Evolutionary conservation across 2,329 filamentous ascomycete genomes (phyloP), one percentile per base, ranked within the genome.

Genomic region (Cladophialophora immunda): DNA sequence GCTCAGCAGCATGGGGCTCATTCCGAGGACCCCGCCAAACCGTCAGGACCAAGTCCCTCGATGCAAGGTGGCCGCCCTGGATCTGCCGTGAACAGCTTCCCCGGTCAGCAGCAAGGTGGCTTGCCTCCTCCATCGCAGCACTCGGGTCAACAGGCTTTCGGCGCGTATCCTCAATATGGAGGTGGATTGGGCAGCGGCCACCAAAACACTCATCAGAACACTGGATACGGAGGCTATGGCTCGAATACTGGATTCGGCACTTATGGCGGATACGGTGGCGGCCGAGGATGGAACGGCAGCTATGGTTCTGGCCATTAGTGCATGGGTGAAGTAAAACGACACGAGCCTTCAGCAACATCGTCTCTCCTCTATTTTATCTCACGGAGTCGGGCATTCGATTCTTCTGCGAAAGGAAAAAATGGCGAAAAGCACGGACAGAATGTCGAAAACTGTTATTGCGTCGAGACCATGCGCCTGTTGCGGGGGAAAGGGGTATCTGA

Each of bases 1-100:
- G 79, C 80, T 34, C 83, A 85, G 69, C 79, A 81, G 54, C 79
- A 79, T 63, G 78, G 73, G 34, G 71, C 77, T 50, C 75, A 76
- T 25, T 77, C 72, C 54, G 87, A 89, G 52, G 84, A 84, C 68
- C 82, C 87, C 22, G 79, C 83, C 55, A 88, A 88, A 79, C 78
- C 80, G 56, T 83, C 82, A 52, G 85, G 86, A 11, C 87, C 88
- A 30, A 89, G 86, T 70, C 87, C 87, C 29, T 86, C 85, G 11
- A 81, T 89, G 45, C 85, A 86, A 55, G 87, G 89, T 75, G 86
- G 85, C 53, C 86, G 88, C 68, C 87, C 88, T 45, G 86, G 86
- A 50, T 89, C 87, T 41, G 87, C 87, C 7, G 85, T 86, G 32
- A 89, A 88, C 78, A 88, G 47, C 38, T 82, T 81, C 27, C 83